A percentile compares a stretch with the other conserved stretches of the same genome.
These are phyloP conservation scores for Beauveria sp. DNA, from an alignment of 2,329 filamentous ascomycete genomes.

Conservation along the genomic window DNA sequence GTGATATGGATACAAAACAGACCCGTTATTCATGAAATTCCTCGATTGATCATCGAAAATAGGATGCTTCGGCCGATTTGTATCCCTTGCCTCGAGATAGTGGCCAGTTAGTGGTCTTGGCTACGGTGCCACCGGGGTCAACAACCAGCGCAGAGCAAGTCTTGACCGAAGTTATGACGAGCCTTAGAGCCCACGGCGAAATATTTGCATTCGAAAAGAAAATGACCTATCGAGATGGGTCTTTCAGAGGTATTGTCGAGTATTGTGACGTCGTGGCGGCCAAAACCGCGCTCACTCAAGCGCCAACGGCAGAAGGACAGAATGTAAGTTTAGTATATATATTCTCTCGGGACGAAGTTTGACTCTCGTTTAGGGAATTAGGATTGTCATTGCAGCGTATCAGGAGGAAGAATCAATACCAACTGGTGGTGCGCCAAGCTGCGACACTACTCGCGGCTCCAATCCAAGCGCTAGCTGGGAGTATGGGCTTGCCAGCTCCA, in stretches of 20 bases:
- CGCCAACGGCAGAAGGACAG: conserved; percentile 13
- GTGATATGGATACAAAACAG: conserved; percentile 10
- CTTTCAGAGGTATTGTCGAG: conserved; percentile 43
- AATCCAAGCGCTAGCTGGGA: neutral
- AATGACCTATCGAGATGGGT: conserved; percentile 31
- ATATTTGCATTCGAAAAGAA: conserved; percentile 44
- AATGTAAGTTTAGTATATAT: neutral
- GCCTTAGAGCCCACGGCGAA: conserved; percentile 39
- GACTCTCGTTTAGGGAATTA: neutral
- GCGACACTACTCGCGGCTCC: neutral
- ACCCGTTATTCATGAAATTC: neutral
- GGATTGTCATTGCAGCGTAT: neutral
- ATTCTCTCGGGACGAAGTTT: neutral
- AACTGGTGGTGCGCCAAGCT: neutral
- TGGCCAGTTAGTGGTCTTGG: conserved; percentile 24
- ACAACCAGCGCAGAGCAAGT: conserved; percentile 25
- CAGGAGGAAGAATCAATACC: neutral
- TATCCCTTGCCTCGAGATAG: conserved; percentile 12
- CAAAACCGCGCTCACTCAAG: conserved; percentile 30
- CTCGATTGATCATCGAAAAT: neutral
- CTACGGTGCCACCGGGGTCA: conserved; percentile 15
- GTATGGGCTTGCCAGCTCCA: conserved; percentile 2
- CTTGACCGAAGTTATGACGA: conserved; percentile 20
- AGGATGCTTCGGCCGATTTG: conserved; percentile 10
- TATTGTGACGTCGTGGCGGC: conserved; percentile 43